Evolutionary conservation across 805 yeast genomes (phyloP).

Genomic region (Candida ovalis): DNA sequence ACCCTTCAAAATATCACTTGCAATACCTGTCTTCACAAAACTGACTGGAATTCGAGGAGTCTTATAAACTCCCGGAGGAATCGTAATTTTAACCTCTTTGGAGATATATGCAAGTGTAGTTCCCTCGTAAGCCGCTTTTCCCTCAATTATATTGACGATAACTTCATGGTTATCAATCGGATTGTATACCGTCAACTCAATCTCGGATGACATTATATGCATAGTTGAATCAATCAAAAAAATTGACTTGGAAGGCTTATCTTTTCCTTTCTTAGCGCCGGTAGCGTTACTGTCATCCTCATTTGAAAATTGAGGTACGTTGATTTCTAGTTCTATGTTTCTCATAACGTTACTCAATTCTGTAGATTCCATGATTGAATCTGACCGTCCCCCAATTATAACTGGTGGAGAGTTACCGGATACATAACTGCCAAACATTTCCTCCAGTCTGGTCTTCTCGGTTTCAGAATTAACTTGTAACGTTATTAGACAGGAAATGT

Average conservation of each 20-base stretch:
- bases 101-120: conserved; percentile 43
- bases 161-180: conserved; percentile 49
- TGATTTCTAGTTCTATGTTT: conserved; percentile 25
- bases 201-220: conserved; percentile 51
- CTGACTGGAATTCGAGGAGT: conserved; percentile 49
- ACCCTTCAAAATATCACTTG: conserved; percentile 44
- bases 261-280: conserved; percentile 5
- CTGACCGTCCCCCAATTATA: conserved; percentile 27
- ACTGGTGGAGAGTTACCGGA: conserved; percentile 36
- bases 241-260: conserved; percentile 23
- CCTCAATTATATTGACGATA: conserved; percentile 38
- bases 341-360: conserved; percentile 24
- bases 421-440: conserved; percentile 35
- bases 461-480: conserved; percentile 15
- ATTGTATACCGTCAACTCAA: conserved; percentile 50
- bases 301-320: conserved; percentile 23
- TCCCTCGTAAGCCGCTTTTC: conserved; percentile 46
- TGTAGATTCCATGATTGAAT: conserved; percentile 22
- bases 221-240: conserved; percentile 49
- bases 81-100: conserved; percentile 35
- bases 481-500: conserved; percentile 20
- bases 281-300: conserved; percentile 1
- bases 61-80: conserved; percentile 51
- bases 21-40: conserved; percentile 39
- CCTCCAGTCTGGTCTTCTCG: conserved; percentile 27